Base-by-base conservation (phyloP, 2,329 filamentous ascomycete genomes). In the Taxawa tesnikishii region DNA sequence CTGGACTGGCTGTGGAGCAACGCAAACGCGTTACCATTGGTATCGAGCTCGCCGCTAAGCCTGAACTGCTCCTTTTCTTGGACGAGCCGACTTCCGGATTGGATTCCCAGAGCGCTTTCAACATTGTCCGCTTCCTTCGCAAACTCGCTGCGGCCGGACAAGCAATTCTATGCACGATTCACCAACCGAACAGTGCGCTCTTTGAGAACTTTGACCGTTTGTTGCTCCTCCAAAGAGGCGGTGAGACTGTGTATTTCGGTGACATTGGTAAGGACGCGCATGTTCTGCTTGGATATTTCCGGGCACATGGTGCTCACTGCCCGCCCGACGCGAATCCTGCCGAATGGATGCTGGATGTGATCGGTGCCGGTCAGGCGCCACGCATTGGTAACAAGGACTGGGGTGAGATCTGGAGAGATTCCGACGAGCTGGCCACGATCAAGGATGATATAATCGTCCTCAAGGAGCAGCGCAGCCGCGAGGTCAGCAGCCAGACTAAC, bases 341-440 rank as follows among this genome's bases (percentile, higher is more conserved):
- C 1, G 80, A 90, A 59, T 90, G 80, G 57, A 88, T 90, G 82
- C 73, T 92, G 6, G 83, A 90, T 49, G 81, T 80, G 5, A 79
- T 88, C 24, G 82, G 83, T 32, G 81, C 82, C 15, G 81, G 81
- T 8, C 79, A 76, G 41, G 61, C 73, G 8, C 70, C 80, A 12
- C 77, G 80, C 4, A 70, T 87, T 28, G 82, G 82, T 16, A 68
- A 75, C 50, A 69, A 70, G 28, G 81, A 90, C 56, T 90, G 83
- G 83, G 77, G 72, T 8, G 79, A 87, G 40, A 70, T 87, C 37
- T 92, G 83, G 83, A 64, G 62, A 3, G 75, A 79, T 12, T 83
- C 77, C 14, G 68, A 77, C 3, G 82, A 90, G 49, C 66, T 83
- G 18, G 71, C 70, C 9, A 59, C 69, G 12, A 62, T 72, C 36